Evolutionary conservation across 257 asterid species (phyloP), one percentile per base, ranked within the genome.

Genomic region (Prunella vulgaris): DNA sequence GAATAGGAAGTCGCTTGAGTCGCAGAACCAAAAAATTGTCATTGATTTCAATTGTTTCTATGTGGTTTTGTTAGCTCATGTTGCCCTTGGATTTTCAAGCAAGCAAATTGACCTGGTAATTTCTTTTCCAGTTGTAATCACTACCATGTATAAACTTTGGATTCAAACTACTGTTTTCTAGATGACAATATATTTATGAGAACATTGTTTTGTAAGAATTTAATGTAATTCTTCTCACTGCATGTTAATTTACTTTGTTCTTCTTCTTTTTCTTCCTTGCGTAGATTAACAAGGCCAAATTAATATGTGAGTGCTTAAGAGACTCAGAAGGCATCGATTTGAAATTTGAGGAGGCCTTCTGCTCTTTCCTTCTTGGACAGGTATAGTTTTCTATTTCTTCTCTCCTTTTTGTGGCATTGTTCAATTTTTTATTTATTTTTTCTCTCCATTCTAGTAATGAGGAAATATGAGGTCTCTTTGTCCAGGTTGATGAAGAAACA

Each of bases 311-410:
- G 84, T 84, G 97, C 78, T 73, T 94, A 66, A 84, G 86, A 70
- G 85, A 95, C 60, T 87, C 99, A 32, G 99, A 94, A 72, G 99
- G 97, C 68, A 75, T 83, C 73, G 96, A 94, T 78, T 73, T 94
- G 72, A 94, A 94, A 82, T 85, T 94, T 69, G 99, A 94, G 85
- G 99, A 94, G 86, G 79, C 92, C 71, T 85, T 91, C 71, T 94
- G 97, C 79, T 86, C 90, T 70, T 89, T 82, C 83, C 97, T 94
- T 79, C 96, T 94, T 70, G 96, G 96, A 75, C 97, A 89, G 96
- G 99, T 94, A 79, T 49, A 75, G 37, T 68, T 63, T 59, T 75
- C 53, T 52, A 59, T 71, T 76, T 63, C 44, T 53, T 64, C 22
- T 6, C 54, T 40, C 57, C 83, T 64, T 64, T 67, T 32, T 38